phyloP scores from a whole-genome alignment of 2,329 filamentous ascomycete genomes.

The Pezizomycotina sp. region DNA sequence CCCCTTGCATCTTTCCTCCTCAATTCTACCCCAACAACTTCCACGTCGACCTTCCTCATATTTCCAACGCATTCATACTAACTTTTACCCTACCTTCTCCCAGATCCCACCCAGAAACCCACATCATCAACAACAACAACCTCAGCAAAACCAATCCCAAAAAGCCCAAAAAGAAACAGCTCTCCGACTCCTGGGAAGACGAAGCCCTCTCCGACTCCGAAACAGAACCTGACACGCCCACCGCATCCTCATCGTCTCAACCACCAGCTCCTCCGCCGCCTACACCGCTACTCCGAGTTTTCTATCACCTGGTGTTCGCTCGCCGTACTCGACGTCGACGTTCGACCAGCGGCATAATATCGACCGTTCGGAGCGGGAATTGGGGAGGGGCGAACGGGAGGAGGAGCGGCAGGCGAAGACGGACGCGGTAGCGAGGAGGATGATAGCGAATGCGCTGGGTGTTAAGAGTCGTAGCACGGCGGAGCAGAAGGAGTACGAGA shows the following conservation, averaged over 20 bases:
- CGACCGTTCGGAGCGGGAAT: conserved; percentile 10
- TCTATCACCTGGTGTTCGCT: conserved; percentile 4
- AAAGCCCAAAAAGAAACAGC: conserved; percentile 30
- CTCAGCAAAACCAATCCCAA: conserved; percentile 5
- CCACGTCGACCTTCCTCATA: too few relatives aligned
- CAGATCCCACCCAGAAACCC: neutral
- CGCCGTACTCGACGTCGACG: conserved; percentile 9
- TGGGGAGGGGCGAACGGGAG: conserved; percentile 17
- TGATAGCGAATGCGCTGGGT: conserved; percentile 81
- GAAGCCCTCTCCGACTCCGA: conserved; percentile 37
- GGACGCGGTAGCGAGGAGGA: conserved; percentile 69
- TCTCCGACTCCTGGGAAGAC: conserved; percentile 65
- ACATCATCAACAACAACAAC: neutral
- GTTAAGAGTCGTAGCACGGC: conserved; percentile 69
- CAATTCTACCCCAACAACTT: too few relatives aligned
- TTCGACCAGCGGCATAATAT: conserved; percentile 8
- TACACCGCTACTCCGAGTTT: conserved; percentile 14
- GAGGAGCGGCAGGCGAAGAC: conserved; percentile 49
- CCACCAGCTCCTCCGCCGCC: conserved; percentile 20
- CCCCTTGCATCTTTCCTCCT: too few relatives aligned
- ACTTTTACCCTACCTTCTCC: too few relatives aligned
- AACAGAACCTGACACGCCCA: conserved; percentile 20
- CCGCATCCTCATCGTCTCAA: conserved; percentile 19
- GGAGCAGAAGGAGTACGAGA: conserved; percentile 76
- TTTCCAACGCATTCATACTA: too few relatives aligned